Evolutionary conservation across 2,329 filamentous ascomycete species (phyloP), one percentile per base, ranked within the genome.

Genomic region (Nothopassalora personata): DNA sequence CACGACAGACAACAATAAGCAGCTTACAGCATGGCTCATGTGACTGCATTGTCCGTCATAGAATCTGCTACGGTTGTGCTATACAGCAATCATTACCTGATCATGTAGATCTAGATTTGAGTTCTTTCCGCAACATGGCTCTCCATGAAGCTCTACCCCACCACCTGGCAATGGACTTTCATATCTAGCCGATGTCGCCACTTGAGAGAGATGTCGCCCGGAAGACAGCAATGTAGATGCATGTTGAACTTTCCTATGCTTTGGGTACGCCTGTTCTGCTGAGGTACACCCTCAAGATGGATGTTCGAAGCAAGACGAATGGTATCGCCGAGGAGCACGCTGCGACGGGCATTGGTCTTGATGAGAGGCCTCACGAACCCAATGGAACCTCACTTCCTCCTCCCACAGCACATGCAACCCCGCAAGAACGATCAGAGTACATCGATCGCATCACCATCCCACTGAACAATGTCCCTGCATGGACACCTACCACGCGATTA

Each of bases 381-480:
- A 45, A 51, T 19, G 33, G 46, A 15, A 28, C 54, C 9, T n/a
- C 47, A 18, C 36, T 48, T 5, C 45, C 46, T 28, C 54, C 54
- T 23, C 30, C 54, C 18, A 39, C 45, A 28, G 54, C 54, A 7
- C 54, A 56, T 43, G n/a, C 54, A 43, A 13, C 7, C 7, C 18
- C 39, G 39, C n/a, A 15, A 5, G 46, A 30, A 49, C 19, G 46
- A 18, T 30, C 53, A 23, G 46, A 34, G 11, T 59, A 59, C 53
- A 59, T 61, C 19, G 43, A 50, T 8, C 47, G 47, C 11, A 62
- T 62, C 53, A 61, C 28, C 43, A 53, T 63, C 30, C 60, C 63
- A 7, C 53, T 65, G 15, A 60, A 61, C 49, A 48, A 65, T 31
- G 56, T 56, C 0, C 57, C 63, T 54, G 63, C 63, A 36, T 65